Percentiles rank a stretch among this genome's conserved stretches.
phyloP scores from a whole-genome alignment of 169 alveolate genomes.

The Amoebophrya sp. region DNA sequence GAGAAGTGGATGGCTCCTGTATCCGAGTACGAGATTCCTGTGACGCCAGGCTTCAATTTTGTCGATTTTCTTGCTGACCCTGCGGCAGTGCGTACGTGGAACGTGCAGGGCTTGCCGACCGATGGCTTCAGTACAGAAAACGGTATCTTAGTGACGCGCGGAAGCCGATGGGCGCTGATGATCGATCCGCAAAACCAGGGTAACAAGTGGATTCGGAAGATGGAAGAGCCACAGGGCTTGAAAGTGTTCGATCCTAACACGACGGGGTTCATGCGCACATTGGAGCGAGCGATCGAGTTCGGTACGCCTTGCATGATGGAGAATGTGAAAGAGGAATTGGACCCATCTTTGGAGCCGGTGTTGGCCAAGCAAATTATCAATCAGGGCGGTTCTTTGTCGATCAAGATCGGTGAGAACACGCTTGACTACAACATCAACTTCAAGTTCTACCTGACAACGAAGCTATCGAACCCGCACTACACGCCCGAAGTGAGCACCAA shows the following conservation, averaged over 20 bases:
- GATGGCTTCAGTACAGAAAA: constrained; percentile 87
- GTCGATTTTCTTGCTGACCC: constrained; percentile 77
- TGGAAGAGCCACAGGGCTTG: constrained; percentile 60
- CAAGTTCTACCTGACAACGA: constrained; percentile 84
- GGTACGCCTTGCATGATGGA: constrained; percentile 78
- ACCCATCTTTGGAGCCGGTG: constrained; percentile 80
- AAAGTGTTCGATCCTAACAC: constrained; percentile 68
- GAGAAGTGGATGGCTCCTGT: constrained; percentile 62
- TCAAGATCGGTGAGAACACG: constrained; percentile 75
- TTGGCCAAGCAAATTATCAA: constrained; percentile 67
- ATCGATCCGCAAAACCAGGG: constrained; percentile 92
- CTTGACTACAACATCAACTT: constrained; percentile 74
- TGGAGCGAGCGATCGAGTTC: constrained; percentile 72
- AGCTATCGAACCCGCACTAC: constrained; percentile 85
- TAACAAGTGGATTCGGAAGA: constrained; percentile 79
- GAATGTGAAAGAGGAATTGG: constrained; percentile 82
- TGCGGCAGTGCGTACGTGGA: constrained; percentile 78
- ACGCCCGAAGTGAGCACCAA: constrained; percentile 88
- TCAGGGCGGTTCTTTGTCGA: constrained; percentile 60
- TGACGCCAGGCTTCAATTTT: constrained; percentile 72
- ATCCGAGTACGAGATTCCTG: constrained; percentile 67
- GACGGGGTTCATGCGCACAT: constrained; percentile 56
- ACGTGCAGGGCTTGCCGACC: constrained; percentile 79
- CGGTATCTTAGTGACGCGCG: constrained; percentile 79
- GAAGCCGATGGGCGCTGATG: constrained; percentile 87